Conservation (phyloP, 208 protist genomes). For the Trypanosoma theileri region DNA sequence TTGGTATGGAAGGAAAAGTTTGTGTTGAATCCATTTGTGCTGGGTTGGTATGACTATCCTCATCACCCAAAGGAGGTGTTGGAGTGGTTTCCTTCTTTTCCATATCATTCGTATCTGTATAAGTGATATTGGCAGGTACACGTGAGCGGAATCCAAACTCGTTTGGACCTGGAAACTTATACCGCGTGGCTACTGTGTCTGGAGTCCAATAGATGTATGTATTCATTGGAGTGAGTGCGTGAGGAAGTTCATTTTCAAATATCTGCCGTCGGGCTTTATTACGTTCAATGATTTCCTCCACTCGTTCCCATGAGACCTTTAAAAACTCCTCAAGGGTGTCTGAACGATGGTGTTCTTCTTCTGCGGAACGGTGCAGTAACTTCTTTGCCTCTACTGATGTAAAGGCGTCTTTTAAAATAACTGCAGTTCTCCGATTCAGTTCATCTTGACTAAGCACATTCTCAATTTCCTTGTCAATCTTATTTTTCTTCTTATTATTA, state of each 20-base stretch:
- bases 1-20: background rate
- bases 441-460: too few relatives aligned
- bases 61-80: background rate
- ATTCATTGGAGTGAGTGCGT: constrained; percentile 25
- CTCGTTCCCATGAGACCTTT: constrained; percentile 46
- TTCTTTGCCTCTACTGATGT: constrained; percentile 33
- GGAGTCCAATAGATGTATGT: constrained; percentile 59
- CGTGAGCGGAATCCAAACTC: constrained; percentile 25
- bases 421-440: background rate
- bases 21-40: background rate
- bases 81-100: background rate
- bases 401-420: constrained; percentile 37
- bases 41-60: background rate
- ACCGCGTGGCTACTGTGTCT: constrained; percentile 42
- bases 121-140: background rate
- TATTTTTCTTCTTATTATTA: background rate
- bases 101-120: background rate
- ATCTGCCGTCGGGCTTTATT: constrained; percentile 43
- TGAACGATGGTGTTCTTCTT: constrained; percentile 31
- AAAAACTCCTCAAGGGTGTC: constrained; percentile 38
- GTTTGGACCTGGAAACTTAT: constrained; percentile 28
- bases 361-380: constrained; percentile 9
- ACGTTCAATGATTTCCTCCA: constrained; percentile 50
- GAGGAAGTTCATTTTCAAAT: constrained; percentile 32
- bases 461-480: background rate